phyloP scores from a whole-genome alignment of 2,329 filamentous ascomycete species.

The Aspergillus carbonarius region DNA sequence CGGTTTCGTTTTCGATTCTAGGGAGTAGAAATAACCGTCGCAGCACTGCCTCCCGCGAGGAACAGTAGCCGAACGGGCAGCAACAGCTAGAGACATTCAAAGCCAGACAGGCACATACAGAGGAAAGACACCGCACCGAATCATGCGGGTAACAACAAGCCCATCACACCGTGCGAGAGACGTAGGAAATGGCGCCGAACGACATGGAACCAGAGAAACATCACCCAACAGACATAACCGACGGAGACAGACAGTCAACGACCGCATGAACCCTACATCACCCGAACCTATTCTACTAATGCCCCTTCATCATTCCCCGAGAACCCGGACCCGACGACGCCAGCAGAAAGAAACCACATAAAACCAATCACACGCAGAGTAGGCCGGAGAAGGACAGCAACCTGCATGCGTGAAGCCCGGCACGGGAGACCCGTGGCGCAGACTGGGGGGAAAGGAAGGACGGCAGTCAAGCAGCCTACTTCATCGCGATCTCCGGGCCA shows the following conservation, averaged over 20 bases:
- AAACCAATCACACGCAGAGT: neutral
- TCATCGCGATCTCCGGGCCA: constrained; percentile 29
- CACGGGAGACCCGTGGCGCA: neutral
- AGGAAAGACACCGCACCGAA: constrained; percentile 8
- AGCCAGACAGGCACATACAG: neutral
- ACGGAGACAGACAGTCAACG: neutral
- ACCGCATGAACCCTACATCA: neutral
- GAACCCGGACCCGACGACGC: constrained; percentile 2
- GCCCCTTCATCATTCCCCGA: constrained; percentile 1
- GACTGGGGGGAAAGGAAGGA: constrained; percentile 6
- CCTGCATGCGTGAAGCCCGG: neutral
- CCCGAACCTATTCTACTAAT: constrained; percentile 1
- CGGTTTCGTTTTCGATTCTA: neutral
- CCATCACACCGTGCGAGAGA: neutral
- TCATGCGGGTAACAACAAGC: constrained; percentile 9
- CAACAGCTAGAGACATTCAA: neutral
- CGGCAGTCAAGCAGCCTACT: constrained; percentile 18
- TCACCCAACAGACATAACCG: neutral
- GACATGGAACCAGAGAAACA: neutral
- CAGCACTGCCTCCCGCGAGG: neutral
- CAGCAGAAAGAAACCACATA: neutral
- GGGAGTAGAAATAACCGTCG: neutral
- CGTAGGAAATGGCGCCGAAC: neutral
- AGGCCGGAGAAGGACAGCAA: neutral
- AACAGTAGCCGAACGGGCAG: neutral